Percentiles rank a stretch among this genome's conserved stretches.
phyloP scores from a whole-genome alignment of 345 rosid genomes.

The Acer saccharum region DNA sequence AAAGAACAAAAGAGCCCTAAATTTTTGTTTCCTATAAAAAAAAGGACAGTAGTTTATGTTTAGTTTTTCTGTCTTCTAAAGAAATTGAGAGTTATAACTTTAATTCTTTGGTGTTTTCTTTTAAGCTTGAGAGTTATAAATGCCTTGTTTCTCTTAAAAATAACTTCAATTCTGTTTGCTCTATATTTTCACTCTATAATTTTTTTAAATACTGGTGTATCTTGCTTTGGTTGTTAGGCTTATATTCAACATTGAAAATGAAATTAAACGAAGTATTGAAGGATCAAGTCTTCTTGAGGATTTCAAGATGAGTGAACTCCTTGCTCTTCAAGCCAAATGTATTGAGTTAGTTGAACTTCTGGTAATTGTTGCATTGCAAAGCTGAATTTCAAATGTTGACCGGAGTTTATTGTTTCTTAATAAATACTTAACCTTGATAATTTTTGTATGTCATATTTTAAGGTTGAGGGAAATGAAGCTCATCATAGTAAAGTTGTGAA shows the following conservation, averaged over 20 bases:
- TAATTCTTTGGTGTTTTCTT: neutral
- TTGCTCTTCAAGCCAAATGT: conserved; percentile 61
- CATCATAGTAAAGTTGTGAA: conserved; percentile 60
- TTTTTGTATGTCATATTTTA: conserved; percentile 20
- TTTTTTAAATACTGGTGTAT: conserved; percentile 15
- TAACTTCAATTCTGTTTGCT: neutral
- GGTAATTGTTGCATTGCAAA: conserved; percentile 48
- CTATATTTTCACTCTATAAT: conserved; percentile 18
- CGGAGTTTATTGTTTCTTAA: conserved; percentile 14
- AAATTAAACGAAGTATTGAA: conserved; percentile 73
- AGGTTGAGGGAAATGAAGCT: conserved; percentile 66
- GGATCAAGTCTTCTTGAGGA: conserved; percentile 69
- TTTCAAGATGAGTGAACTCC: conserved; percentile 75
- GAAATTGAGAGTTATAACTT: conserved; percentile 1
- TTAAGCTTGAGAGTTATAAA: neutral
- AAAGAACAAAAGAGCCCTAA: too few species aligned
- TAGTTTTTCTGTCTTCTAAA: conserved; percentile 7
- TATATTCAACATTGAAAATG: conserved; percentile 54
- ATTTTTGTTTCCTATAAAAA: too few species aligned
- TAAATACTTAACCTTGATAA: neutral
- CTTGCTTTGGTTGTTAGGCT: conserved; percentile 47
- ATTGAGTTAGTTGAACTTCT: conserved; percentile 74
- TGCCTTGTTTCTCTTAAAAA: neutral
- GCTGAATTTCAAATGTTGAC: conserved; percentile 8
- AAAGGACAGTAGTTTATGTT: neutral